Base-by-base conservation (phyloP, 1,139 yeast genomes). In the Candida labiduridarum region DNA sequence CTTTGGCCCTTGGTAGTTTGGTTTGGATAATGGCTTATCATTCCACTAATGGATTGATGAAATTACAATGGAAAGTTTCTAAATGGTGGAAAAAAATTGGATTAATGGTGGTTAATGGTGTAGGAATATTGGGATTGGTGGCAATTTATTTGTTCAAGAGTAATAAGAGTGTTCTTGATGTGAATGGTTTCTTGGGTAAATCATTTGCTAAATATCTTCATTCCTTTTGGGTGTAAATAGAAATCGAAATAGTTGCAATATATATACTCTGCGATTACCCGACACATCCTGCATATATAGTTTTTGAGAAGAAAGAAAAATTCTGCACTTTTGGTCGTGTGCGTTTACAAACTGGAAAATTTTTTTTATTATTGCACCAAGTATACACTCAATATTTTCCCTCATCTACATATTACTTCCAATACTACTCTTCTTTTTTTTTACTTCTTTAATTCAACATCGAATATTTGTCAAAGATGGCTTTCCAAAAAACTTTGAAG, bases 401-500 rank as follows among this genome's bases (percentile, higher is more conserved):
- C 29, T 25, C 29, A 25, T 25, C 29, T 25, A 25, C 29, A 6
- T 34, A 14, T 34, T 10, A 11, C 16, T n/a, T 19, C 4, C 7
- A 19, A 5, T 10, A 12, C 30, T 22, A 22, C 30, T 10, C 22
- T 5, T 22, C 12, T 36, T n/a, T 18, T n/a, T 36, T 11, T n/a
- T 22, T 36, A 8, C 27, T 18, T 36, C 41, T 12, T 22, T 33
- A 33, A n/a, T 12, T 22, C 41, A n/a, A 19, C 30, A 38, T 11
- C 12, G 11, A 15, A 35, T 16, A 35, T 29, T 15, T 15, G 31
- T 14, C 36, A 46, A 79, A 68, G 74, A 90, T 90, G 97, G 82
- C 84, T 71, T 90, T 90, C 91, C 76, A 80, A 69, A 84, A 84
- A 74, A 69, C 70, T 61, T 70, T 74, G 66, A 91, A 91, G 85